phyloP scores from a whole-genome alignment of 2,329 filamentous ascomycete species.

The Aspergillus pseudotamarii region DNA sequence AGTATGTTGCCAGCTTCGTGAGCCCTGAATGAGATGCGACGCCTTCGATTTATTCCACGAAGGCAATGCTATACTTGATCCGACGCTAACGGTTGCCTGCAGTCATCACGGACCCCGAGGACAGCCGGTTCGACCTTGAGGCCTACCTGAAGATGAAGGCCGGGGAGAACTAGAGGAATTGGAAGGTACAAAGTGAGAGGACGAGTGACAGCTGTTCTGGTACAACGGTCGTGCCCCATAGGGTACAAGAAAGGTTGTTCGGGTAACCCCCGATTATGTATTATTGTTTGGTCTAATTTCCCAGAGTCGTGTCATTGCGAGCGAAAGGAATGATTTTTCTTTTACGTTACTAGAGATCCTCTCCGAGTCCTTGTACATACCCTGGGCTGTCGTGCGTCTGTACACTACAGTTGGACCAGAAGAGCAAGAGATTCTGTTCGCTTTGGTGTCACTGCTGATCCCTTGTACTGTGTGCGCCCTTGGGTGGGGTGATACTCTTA shows the following conservation, averaged over 20 bases:
- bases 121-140: conserved; percentile 93
- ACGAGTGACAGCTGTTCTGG: conserved; percentile 34
- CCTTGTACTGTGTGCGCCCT: conserved; percentile 12
- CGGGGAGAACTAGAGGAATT: conserved; percentile 42
- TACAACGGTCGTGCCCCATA: conserved; percentile 36
- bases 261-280: conserved; percentile 41
- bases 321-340: conserved; percentile 44
- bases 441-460: conserved; percentile 28
- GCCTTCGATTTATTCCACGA: conserved; percentile 8
- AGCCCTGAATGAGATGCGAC: neutral
- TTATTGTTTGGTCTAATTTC: conserved; percentile 48
- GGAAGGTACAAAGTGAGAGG: conserved; percentile 30
- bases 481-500: conserved; percentile 16
- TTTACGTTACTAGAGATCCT: conserved; percentile 43
- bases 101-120: conserved; percentile 76
- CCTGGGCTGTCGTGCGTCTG: conserved; percentile 42
- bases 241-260: conserved; percentile 39
- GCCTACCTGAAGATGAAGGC: conserved; percentile 71
- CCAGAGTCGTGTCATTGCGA: conserved; percentile 44
- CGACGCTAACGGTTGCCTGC: conserved; percentile 26
- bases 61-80: conserved; percentile 18
- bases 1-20: conserved; percentile 32
- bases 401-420: conserved; percentile 43
- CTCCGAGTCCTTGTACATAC: conserved; percentile 46
- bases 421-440: conserved; percentile 41